Base-by-base conservation (phyloP, 352 stramenopile genomes). In the Thraustochytrium striatum region DNA sequence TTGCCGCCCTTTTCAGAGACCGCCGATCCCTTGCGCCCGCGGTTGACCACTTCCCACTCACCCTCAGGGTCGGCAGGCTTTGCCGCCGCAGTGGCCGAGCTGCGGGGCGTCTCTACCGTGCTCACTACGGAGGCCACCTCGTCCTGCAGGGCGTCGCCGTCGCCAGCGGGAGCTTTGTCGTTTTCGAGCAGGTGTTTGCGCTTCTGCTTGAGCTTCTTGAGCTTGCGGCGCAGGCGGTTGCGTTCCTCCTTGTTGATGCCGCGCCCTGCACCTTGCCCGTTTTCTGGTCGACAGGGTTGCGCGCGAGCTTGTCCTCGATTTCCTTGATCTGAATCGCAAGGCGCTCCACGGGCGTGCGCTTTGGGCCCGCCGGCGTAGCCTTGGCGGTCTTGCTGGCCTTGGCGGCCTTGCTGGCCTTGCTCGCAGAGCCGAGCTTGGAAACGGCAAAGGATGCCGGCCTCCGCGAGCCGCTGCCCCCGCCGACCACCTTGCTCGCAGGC, bases 181-280 rank as follows among this genome's bases (percentile, higher is more conserved):
- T n/a, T n/a, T n/a, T n/a, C n/a, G n/a, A n/a, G n/a, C n/a, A 70
- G 59, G 32, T 61, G 73, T 52, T 58, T 52, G 5, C 73, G 38
- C 73, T 97, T 97, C 86, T 98, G 91, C 19, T 91, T 84, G 75
- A 97, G 94, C 75, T 94, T 95, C 85, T 97, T 97, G 13, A 97
- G 86, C 82, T 92, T 92, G 72, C 95, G 94, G 83, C 94, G 97
- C 38, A 98, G 85, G 68, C 90, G 91, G 82, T 97, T 98, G 82
- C 94, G 89, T 36, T 98, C 94, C 32, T 96, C 92, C 43, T 88
- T 87, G 3, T 87, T 89, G 30, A 95, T 57, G 39, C 84, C 75
- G 8, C 62, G 39, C n/a, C 52, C 68, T 43, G 75, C 70, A 30
- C 25, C 73, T 25, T 79, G 47, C 43, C 59, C 57, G 8, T 59